phyloP scores from a whole-genome alignment of 345 rosid species.

The Durio zibethinus region DNA sequence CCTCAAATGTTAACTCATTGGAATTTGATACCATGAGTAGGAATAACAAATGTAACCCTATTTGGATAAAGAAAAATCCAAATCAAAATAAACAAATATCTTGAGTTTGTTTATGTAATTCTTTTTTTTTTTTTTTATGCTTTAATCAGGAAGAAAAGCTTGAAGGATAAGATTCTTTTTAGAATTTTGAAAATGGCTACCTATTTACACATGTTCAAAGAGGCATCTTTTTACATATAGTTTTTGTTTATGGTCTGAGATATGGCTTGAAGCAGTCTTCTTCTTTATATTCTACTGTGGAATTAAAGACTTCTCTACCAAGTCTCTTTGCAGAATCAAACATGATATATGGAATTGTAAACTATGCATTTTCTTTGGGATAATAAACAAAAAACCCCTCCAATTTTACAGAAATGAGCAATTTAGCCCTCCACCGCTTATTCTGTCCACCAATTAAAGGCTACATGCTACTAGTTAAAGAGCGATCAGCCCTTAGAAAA shows the following conservation, averaged over 20 bases:
- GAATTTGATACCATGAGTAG: not conserved
- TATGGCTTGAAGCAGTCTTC: not conserved
- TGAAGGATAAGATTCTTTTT: not conserved
- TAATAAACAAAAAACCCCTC: not conserved
- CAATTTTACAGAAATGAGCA: not conserved
- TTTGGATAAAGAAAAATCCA: not conserved
- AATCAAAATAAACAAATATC: not conserved
- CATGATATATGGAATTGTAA: too few relatives aligned
- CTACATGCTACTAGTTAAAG: too few relatives aligned
- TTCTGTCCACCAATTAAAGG: too few relatives aligned
- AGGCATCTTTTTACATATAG: not conserved
- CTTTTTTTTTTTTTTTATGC: not conserved
- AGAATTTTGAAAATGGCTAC: not conserved
- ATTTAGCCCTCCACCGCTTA: too few relatives aligned
- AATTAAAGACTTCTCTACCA: not conserved
- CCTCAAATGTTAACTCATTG: not conserved
- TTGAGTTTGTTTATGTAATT: not conserved
- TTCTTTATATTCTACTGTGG: not conserved
- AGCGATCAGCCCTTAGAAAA: too few relatives aligned
- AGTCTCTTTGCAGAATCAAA: too few relatives aligned
- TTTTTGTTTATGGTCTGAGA: not conserved
- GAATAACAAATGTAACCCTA: not conserved
- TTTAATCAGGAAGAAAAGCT: not conserved
- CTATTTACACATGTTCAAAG: not conserved
- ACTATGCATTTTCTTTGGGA: not conserved